Percentiles rank a stretch among this genome's conserved stretches.
Conservation (phyloP, 2,329 filamentous ascomycete species). For the Fusarium sacchari region DNA sequence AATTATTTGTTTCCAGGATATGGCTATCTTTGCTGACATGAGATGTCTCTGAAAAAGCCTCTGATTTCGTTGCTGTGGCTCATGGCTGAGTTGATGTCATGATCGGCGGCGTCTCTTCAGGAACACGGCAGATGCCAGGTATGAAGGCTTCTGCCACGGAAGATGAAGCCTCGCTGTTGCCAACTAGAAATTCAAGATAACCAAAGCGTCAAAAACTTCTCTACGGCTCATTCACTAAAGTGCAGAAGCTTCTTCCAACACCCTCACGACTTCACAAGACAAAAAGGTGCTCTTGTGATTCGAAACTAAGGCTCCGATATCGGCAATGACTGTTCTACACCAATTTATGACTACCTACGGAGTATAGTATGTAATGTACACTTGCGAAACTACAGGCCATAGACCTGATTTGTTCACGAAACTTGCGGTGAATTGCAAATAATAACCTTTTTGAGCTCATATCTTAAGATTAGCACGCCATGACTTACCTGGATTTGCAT, state of each 20-base stretch:
- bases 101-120: conserved; percentile 8
- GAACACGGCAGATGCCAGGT: background rate
- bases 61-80: background rate
- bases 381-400: background rate
- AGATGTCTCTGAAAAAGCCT: background rate
- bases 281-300: background rate
- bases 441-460: background rate
- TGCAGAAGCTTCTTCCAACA: background rate
- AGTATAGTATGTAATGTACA: too few relatives aligned
- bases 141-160: conserved; percentile 25
- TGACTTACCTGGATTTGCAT: background rate
- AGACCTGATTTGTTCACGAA: background rate
- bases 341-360: background rate
- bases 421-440: background rate
- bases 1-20: background rate
- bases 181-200: background rate
- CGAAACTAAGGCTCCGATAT: conserved; percentile 8
- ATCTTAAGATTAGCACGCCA: conserved; percentile 1
- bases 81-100: conserved; percentile 6
- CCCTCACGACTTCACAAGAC: background rate
- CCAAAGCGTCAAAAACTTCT: background rate
- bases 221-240: background rate
- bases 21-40: background rate
- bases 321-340: background rate
- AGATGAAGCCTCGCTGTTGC: background rate